Evolutionary conservation across 345 rosid species (phyloP).

Genomic region (Hypericum perforatum): DNA sequence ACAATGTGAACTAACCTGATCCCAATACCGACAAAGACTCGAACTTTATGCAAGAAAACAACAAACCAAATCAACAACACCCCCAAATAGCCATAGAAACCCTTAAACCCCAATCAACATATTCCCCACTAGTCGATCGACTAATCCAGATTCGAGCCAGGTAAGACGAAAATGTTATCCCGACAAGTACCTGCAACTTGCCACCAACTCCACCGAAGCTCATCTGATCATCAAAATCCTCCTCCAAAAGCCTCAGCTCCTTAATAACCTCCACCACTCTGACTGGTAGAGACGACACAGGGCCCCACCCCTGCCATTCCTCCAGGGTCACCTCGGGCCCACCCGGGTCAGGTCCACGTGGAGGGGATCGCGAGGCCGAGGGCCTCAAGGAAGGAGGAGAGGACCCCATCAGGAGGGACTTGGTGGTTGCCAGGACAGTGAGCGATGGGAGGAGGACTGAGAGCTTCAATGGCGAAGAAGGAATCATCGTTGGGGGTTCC

Average conservation of each 20-base stretch:
- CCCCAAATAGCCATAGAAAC: too few species aligned
- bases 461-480: too few species aligned
- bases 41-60: too few species aligned
- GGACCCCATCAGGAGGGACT: constrained; percentile 22
- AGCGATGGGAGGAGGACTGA: constrained; percentile 17
- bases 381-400: constrained; percentile 19
- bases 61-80: too few species aligned
- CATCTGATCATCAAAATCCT: constrained; percentile 41
- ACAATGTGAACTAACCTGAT: too few species aligned
- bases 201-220: constrained; percentile 81
- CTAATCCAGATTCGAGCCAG: too few species aligned
- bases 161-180: too few species aligned
- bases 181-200: constrained; percentile 66
- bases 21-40: too few species aligned
- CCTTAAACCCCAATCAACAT: too few species aligned
- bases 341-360: constrained; percentile 18
- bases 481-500: too few species aligned
- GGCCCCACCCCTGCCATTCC: constrained; percentile 85
- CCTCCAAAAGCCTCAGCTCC: constrained; percentile 68
- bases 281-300: constrained; percentile 54
- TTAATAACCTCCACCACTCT: constrained; percentile 50
- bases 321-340: constrained; percentile 34
- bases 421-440: constrained; percentile 16
- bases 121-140: too few species aligned
- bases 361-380: constrained; percentile 31